Conservation (phyloP, 2,329 filamentous ascomycete species). For the Claviceps citrina region DNA sequence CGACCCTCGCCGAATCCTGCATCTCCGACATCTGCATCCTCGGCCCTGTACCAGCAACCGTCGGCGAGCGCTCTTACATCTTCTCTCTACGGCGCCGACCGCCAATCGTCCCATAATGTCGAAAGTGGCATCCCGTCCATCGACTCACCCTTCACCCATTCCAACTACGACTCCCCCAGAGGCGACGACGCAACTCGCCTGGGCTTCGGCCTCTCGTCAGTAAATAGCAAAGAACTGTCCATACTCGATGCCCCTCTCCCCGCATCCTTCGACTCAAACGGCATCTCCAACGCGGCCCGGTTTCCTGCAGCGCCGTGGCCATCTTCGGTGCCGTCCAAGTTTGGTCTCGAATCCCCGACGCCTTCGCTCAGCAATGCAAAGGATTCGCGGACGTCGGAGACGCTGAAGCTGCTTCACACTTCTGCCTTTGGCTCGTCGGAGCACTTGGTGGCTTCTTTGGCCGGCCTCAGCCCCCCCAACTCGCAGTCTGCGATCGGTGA, state of each 20-base stretch:
- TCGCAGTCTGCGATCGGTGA: slow-evolving; percentile 37
- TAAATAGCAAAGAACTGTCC: slow-evolving; percentile 57
- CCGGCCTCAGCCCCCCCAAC: slow-evolving; percentile 32
- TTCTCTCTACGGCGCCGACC: slow-evolving; percentile 30
- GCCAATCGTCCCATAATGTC: slow-evolving; percentile 23
- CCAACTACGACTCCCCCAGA: slow-evolving; percentile 67
- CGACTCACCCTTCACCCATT: slow-evolving; percentile 44
- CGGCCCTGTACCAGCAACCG: slow-evolving; percentile 32
- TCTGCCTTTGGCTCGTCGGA: slow-evolving; percentile 53
- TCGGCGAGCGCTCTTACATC: slow-evolving; percentile 54
- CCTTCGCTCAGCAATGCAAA: slow-evolving; percentile 52
- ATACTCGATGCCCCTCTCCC: slow-evolving; percentile 85
- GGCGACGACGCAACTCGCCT: slow-evolving; percentile 44
- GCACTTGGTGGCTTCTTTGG: slow-evolving; percentile 39
- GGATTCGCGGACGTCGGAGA: slow-evolving; percentile 45
- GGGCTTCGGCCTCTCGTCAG: slow-evolving; percentile 66
- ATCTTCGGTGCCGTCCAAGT: slow-evolving; percentile 82
- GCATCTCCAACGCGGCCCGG: slow-evolving; percentile 78
- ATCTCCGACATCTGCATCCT: slow-evolving; percentile 25
- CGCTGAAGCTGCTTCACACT: slow-evolving; percentile 48
- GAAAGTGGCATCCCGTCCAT: slow-evolving; percentile 42
- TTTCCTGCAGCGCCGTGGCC: slow-evolving; percentile 68
- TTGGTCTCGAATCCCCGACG: slow-evolving; percentile 74
- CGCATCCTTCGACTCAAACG: slow-evolving; percentile 90
- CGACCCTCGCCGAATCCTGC: slow-evolving; percentile 39